These are phyloP conservation scores for Glaciozyma martinii DNA, from an alignment of 768 basidiomycete species.

Conservation along the genomic window DNA sequence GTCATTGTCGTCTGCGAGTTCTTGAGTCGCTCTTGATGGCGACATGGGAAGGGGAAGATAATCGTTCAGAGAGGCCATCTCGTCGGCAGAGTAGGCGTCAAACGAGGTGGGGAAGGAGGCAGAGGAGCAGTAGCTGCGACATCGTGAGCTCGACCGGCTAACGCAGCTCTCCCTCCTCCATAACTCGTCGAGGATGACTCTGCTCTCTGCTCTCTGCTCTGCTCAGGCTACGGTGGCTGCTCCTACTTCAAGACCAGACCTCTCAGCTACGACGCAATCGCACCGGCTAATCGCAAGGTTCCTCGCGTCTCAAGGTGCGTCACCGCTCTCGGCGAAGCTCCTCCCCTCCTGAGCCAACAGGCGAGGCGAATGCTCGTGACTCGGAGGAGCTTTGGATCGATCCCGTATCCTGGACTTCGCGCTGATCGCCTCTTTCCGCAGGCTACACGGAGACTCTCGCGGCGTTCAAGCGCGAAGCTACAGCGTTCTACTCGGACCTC, in stretches of 20 bases:
- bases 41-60: too few species aligned
- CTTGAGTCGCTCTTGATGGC: too few species aligned
- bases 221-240: not conserved
- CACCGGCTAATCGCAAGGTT: conserved; percentile 19
- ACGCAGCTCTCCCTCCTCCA: not conserved
- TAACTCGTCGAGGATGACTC: not conserved
- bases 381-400: too few species aligned
- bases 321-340: not conserved
- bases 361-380: too few species aligned
- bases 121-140: not conserved
- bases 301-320: conserved; percentile 15
- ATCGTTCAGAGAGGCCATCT: too few species aligned
- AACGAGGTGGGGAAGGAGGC: not conserved
- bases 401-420: not conserved
- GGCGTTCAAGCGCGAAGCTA: conserved; percentile 6
- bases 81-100: too few species aligned
- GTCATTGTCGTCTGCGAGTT: too few species aligned
- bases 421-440: not conserved
- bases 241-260: not conserved
- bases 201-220: not conserved
- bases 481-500: not conserved
- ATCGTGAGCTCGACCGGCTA: too few species aligned
- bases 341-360: not conserved
- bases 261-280: not conserved
- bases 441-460: conserved; percentile 9